Conservation (phyloP, 2,329 filamentous ascomycete species). For the Trichoderma sp. region DNA sequence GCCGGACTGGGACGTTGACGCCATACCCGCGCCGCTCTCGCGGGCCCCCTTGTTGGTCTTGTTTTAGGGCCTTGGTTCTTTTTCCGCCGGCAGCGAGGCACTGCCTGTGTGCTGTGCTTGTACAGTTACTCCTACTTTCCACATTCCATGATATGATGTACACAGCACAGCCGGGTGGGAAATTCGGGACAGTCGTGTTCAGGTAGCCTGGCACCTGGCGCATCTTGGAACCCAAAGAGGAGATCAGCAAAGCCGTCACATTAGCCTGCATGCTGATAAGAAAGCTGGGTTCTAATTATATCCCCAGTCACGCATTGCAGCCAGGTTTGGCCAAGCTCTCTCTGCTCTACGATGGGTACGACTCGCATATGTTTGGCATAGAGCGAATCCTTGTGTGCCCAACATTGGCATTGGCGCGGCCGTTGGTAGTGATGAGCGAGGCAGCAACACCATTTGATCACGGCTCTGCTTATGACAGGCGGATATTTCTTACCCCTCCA, state of each 20-base stretch:
- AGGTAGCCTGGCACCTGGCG: background rate
- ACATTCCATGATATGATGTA: background rate
- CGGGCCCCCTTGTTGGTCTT: slow-evolving; percentile 9
- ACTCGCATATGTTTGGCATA: slow-evolving; percentile 1
- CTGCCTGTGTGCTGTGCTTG: background rate
- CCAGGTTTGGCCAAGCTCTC: background rate
- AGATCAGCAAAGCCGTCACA: background rate
- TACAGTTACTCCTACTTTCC: background rate
- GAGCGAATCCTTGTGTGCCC: slow-evolving; percentile 16
- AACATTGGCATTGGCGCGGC: slow-evolving; percentile 14
- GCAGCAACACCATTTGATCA: slow-evolving; percentile 11
- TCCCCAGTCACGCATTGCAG: background rate
- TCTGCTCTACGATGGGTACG: slow-evolving; percentile 2
- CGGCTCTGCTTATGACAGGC: slow-evolving; percentile 13
- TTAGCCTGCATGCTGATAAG: slow-evolving; percentile 10
- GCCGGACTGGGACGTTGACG: slow-evolving; percentile 20
- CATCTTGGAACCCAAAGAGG: slow-evolving; percentile 1
- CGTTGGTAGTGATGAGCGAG: slow-evolving; percentile 1
- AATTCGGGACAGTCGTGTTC: background rate
- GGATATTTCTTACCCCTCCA: slow-evolving; percentile 10
- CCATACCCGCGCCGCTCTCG: slow-evolving; percentile 19
- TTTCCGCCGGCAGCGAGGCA: background rate
- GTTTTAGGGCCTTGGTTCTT: background rate
- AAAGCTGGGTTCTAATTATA: slow-evolving; percentile 16
- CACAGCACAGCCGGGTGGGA: background rate